Base-by-base conservation (phyloP, 495 filamentous ascomycete species). In the Pyrenula massariospora region DNA sequence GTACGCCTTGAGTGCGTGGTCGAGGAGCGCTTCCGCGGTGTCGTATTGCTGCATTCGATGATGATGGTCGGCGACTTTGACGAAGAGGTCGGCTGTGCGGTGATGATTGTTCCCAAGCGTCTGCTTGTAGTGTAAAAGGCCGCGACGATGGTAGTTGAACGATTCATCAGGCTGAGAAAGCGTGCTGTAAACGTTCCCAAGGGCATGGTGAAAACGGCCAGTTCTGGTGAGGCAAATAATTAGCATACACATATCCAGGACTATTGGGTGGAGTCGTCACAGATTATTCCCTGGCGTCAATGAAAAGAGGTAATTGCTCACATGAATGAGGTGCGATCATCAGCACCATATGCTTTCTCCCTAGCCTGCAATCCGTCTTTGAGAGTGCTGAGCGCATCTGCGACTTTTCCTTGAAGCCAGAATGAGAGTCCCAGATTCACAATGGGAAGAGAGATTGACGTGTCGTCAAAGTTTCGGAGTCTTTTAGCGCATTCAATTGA, bases 11-110 rank as follows among this genome's bases (percentile, higher is more conserved):
- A 60, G 20, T 3, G 60, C 60, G 19, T 55, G 53, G 22, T 59
- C 53, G 1, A 59, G 52, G 8, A 55, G 47, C 47, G 21, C 21
- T 25, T 69, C 56, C 49, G 63, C 67, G 12, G 52, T 25, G 2
- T 64, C 60, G 24, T 55, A 52, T 50, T 56, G 51, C 8, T 57
- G 50, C 2, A 60, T 31, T 11, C 62, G 62, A 12, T 66, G 58
- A 20, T 61, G 54, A 56, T 70, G 66, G 20, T 68, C 60, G 10
- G 68, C 67, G n/a, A 68, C 54, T 54, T 68, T 68, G 53, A 66
- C 50, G 25, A 20, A 60, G 10, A 55, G 31, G 54, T 63, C 55
- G 25, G 61, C 65, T 25, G 65, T 68, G 15, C 60, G 62, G 48
- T 62, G 63, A 52, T 69, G 62, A 19, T 60, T 58, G 12, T 62